These are phyloP conservation scores for Pythium oligandrum DNA, from an alignment of 352 stramenopile genomes.

Conservation along the genomic window DNA sequence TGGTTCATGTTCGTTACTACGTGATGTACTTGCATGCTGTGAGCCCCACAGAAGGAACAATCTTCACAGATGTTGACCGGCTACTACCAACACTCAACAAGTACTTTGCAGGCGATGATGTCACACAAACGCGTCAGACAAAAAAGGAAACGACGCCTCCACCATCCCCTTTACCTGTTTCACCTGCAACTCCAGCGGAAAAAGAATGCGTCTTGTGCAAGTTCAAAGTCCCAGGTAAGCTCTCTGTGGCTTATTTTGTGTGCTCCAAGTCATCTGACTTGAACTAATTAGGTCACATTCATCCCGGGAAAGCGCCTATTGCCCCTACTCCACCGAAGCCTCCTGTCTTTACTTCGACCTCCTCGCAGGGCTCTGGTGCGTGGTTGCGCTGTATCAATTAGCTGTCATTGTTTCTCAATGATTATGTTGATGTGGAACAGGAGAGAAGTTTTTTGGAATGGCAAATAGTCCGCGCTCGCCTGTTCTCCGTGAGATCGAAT, in stretches of 20 bases:
- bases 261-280: not conserved
- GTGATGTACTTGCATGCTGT: slow-evolving; percentile 66
- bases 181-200: slow-evolving; percentile 4
- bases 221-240: slow-evolving; percentile 64
- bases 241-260: no score
- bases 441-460: slow-evolving; percentile 41
- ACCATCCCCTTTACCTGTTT: slow-evolving; percentile 9
- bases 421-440: slow-evolving; percentile 10
- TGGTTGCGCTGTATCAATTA: not conserved
- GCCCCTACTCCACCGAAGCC: slow-evolving; percentile 4
- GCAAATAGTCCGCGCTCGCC: slow-evolving; percentile 50
- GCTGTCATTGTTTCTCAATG: not conserved
- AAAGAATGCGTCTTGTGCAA: slow-evolving; percentile 73
- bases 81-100: slow-evolving; percentile 40
- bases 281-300: slow-evolving; percentile 47
- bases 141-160: not conserved
- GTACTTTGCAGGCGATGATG: slow-evolving; percentile 20
- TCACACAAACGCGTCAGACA: not conserved
- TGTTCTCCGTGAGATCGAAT: slow-evolving; percentile 50
- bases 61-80: slow-evolving; percentile 53
- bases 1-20: slow-evolving; percentile 68
- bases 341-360: slow-evolving; percentile 14
- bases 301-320: slow-evolving; percentile 33
- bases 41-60: slow-evolving; percentile 59
- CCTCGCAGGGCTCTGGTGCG: slow-evolving; percentile 6